These are phyloP conservation scores for Circinella minor DNA, from an alignment of 371 early-diverging fungal species.

Conservation along the genomic window DNA sequence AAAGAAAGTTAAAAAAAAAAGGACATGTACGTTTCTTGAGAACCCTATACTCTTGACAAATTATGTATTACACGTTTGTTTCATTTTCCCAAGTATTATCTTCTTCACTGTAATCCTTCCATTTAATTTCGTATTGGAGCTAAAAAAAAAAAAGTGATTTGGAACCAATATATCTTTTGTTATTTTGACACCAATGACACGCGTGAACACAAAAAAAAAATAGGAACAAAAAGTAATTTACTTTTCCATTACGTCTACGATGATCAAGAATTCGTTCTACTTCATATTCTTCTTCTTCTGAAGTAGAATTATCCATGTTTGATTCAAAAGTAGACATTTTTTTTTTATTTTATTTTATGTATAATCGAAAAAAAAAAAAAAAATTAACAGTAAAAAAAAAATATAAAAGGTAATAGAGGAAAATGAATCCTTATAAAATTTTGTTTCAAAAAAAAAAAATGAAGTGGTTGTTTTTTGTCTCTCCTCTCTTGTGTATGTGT, in stretches of 20 bases:
- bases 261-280: slow-evolving; percentile 19
- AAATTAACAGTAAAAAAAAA: background rate
- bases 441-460: too few species aligned
- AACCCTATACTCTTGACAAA: too few species aligned
- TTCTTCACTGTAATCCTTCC: slow-evolving; percentile 21
- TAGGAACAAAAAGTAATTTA: background rate
- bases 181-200: background rate
- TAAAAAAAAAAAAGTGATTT: background rate
- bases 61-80: slow-evolving; percentile 10
- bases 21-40: too few species aligned
- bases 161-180: background rate
- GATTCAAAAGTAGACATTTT: too few species aligned
- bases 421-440: too few species aligned
- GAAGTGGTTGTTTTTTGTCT: too few species aligned
- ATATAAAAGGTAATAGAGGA: too few species aligned
- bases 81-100: slow-evolving; percentile 27
- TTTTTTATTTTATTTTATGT: too few species aligned
- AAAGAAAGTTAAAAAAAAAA: too few species aligned
- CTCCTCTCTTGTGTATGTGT: too few species aligned
- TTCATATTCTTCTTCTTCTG: slow-evolving; percentile 22
- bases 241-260: background rate
- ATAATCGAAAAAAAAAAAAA: background rate
- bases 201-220: background rate
- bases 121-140: slow-evolving; percentile 19
- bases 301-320: background rate